Evolutionary conservation across 2,329 filamentous ascomycete species (phyloP).

Genomic region (Diplodia scrobiculata): DNA sequence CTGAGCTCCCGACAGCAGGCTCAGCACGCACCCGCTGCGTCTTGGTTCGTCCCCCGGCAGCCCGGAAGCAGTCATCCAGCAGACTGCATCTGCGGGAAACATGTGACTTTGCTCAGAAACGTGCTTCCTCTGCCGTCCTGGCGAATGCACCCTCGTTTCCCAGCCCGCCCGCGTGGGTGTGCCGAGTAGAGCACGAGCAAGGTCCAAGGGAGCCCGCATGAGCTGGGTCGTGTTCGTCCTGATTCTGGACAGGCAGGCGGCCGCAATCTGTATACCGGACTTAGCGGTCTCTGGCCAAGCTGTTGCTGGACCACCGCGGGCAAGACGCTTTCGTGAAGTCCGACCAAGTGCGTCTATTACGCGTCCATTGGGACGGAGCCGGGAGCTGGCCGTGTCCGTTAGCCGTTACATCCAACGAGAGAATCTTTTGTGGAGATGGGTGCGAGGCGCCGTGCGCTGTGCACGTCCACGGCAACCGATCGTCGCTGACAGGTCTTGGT

Average conservation of each 20-base stretch:
- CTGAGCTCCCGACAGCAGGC: conserved; percentile 17
- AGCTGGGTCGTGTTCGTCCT: background rate
- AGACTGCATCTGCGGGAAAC: conserved; percentile 21
- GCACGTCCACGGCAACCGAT: background rate
- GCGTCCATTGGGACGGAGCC: background rate
- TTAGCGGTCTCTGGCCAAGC: conserved; percentile 11
- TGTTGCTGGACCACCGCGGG: background rate
- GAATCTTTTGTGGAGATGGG: background rate
- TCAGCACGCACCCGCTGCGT: conserved; percentile 6
- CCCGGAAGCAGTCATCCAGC: conserved; percentile 11
- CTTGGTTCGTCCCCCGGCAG: conserved; percentile 15
- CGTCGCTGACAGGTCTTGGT: background rate
- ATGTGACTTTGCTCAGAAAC: conserved; percentile 15
- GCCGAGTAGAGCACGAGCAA: conserved; percentile 18
- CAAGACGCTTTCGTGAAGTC: background rate
- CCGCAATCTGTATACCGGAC: conserved; percentile 2
- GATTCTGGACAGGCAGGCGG: background rate
- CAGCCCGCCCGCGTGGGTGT: conserved; percentile 1
- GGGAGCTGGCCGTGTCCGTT: background rate
- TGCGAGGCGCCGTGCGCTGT: background rate
- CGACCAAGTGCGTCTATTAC: background rate
- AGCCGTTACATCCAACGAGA: background rate
- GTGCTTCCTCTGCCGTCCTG: background rate
- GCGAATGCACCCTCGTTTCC: background rate
- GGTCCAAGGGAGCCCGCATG: background rate